A percentile compares a stretch with the other conserved stretches of the same genome.
Conservation (phyloP, 257 asterid genomes). For the Mentha longifolia region DNA sequence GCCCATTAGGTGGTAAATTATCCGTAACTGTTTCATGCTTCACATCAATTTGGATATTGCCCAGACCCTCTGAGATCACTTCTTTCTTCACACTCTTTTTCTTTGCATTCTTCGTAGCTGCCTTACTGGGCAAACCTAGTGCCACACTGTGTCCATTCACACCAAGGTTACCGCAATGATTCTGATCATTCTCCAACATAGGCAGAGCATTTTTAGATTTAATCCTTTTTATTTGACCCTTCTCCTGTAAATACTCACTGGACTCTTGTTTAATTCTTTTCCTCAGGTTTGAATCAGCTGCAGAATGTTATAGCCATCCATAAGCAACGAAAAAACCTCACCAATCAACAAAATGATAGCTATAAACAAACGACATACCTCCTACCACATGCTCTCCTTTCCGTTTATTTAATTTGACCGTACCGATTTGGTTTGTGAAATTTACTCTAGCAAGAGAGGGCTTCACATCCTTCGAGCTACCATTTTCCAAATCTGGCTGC, state of each 20-base stretch:
- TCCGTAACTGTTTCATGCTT: constrained; percentile 43
- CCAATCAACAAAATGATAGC: constrained; percentile 30
- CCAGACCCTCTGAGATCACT: constrained; percentile 40
- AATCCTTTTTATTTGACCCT: constrained; percentile 43
- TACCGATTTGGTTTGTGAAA: constrained; percentile 36
- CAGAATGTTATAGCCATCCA: constrained; percentile 37
- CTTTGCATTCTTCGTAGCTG: constrained; percentile 44
- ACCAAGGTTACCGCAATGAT: constrained; percentile 40
- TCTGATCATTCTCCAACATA: constrained; percentile 38
- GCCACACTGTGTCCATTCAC: constrained; percentile 34
- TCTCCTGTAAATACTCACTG: constrained; percentile 46
- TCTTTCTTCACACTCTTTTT: constrained; percentile 44
- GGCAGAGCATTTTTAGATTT: constrained; percentile 41
- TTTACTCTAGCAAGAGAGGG: constrained; percentile 48
- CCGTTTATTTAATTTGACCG: constrained; percentile 48
- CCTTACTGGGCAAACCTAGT: constrained; percentile 30
- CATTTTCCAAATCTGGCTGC: constrained; percentile 43
- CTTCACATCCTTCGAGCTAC: constrained; percentile 53
- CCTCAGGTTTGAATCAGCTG: constrained; percentile 64
- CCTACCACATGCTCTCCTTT: constrained; percentile 51
- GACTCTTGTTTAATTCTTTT: constrained; percentile 56
- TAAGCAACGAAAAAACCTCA: constrained; percentile 33
- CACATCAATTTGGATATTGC: constrained; percentile 41
- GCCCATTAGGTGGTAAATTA: constrained; percentile 45
- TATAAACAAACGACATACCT: constrained; percentile 51